phyloP scores from a whole-genome alignment of 2,329 filamentous ascomycete species.

The Fusarium globosum region DNA sequence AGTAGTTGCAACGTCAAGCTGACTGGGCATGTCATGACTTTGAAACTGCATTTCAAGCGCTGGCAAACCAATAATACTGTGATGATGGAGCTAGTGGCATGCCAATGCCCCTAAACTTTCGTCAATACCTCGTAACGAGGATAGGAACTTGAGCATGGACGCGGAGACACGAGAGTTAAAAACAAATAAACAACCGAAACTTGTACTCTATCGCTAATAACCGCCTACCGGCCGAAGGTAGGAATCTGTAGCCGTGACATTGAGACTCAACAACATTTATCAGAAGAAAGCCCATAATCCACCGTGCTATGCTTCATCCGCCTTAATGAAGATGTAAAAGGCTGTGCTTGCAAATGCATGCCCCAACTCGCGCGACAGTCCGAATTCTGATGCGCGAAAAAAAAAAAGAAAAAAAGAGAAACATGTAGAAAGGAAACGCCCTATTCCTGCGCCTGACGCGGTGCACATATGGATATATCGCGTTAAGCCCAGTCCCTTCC shows the following conservation, averaged over 20 bases:
- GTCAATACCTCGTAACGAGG: not conserved
- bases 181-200: conserved; percentile 4
- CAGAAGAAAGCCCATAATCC: not conserved
- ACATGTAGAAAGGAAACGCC: conserved; percentile 15
- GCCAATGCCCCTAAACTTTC: not conserved
- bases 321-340: not conserved
- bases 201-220: conserved; percentile 18
- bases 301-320: not conserved
- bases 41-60: not conserved
- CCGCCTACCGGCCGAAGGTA: not conserved
- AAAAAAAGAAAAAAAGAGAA: not conserved
- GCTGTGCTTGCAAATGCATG: not conserved
- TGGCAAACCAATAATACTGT: not conserved
- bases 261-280: not conserved
- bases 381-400: not conserved
- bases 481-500: conserved; percentile 8
- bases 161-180: not conserved
- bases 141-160: not conserved
- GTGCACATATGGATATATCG: conserved; percentile 9
- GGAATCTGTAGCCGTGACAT: not conserved
- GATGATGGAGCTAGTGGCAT: not conserved
- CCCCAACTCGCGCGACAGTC: not conserved
- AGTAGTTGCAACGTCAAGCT: conserved; percentile 3
- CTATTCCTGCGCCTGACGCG: not conserved
- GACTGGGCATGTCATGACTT: not conserved